Evolutionary conservation across 1,284 basidiomycete species (phyloP).

Genomic region (Fomitopsis betulina): DNA sequence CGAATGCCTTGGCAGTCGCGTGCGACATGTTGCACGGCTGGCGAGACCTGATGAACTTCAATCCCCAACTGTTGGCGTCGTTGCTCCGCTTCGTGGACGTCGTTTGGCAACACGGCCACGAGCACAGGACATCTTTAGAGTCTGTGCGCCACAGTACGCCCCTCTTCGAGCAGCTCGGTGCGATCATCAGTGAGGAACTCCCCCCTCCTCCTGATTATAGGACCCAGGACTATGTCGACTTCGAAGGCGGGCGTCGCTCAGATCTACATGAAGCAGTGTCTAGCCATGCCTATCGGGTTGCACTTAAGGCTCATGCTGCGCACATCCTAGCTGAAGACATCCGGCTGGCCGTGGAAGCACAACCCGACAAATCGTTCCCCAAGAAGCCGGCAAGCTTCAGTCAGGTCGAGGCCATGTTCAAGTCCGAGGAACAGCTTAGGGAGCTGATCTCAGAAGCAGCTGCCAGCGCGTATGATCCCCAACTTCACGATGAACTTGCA

Average conservation of each 20-base stretch:
- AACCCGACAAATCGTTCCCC: slow-evolving; percentile 29
- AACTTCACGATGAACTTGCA: slow-evolving; percentile 55
- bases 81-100: slow-evolving; percentile 77
- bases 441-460: slow-evolving; percentile 66
- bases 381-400: slow-evolving; percentile 55
- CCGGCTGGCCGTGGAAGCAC: slow-evolving; percentile 46
- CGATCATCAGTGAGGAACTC: slow-evolving; percentile 58
- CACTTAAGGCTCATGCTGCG: slow-evolving; percentile 72
- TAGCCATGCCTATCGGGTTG: slow-evolving; percentile 63
- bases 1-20: slow-evolving; percentile 61
- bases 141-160: slow-evolving; percentile 46
- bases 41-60: slow-evolving; percentile 70
- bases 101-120: slow-evolving; percentile 80
- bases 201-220: slow-evolving; percentile 64
- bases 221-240: slow-evolving; percentile 38
- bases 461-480: slow-evolving; percentile 64
- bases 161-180: slow-evolving; percentile 64
- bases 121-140: slow-evolving; percentile 63
- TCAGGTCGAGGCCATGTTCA: slow-evolving; percentile 52
- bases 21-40: slow-evolving; percentile 62
- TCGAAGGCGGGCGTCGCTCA: slow-evolving; percentile 54
- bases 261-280: slow-evolving; percentile 58
- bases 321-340: slow-evolving; percentile 72
- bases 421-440: slow-evolving; percentile 52
- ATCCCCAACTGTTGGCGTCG: slow-evolving; percentile 73